phyloP scores from a whole-genome alignment of 2,329 filamentous ascomycete species.

The Colletotrichum musae region DNA sequence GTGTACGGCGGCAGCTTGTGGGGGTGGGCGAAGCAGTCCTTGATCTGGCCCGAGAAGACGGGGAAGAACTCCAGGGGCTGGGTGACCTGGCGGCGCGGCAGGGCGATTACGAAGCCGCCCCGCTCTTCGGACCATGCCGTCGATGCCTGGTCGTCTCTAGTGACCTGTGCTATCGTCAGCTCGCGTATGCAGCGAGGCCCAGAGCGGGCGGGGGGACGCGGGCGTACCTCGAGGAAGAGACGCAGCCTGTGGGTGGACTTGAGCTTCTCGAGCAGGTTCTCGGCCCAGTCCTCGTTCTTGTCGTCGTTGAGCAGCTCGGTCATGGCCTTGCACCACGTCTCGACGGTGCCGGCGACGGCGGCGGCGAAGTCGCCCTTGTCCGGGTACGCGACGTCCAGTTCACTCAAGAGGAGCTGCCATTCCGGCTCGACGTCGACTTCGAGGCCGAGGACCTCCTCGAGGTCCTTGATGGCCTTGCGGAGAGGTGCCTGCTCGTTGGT shows the following conservation, averaged over 20 bases:
- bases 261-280: slow-evolving; percentile 57
- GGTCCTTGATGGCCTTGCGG: slow-evolving; percentile 49
- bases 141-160: slow-evolving; percentile 46
- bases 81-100: slow-evolving; percentile 52
- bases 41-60: slow-evolving; percentile 53
- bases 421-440: slow-evolving; percentile 57
- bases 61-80: slow-evolving; percentile 52
- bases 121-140: slow-evolving; percentile 56
- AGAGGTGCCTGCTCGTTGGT: slow-evolving; percentile 50
- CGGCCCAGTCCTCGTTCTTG: slow-evolving; percentile 56
- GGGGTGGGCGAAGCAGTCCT: slow-evolving; percentile 52
- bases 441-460: slow-evolving; percentile 56
- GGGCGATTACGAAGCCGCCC: slow-evolving; percentile 54
- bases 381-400: slow-evolving; percentile 54
- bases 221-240: slow-evolving; percentile 54
- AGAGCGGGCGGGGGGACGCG: neutral
- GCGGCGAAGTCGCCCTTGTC: slow-evolving; percentile 58
- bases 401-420: slow-evolving; percentile 58
- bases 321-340: slow-evolving; percentile 57
- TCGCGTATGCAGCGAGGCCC: neutral
- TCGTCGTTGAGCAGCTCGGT: slow-evolving; percentile 58
- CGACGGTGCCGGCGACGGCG: slow-evolving; percentile 53
- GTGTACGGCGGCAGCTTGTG: slow-evolving; percentile 31
- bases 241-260: slow-evolving; percentile 47
- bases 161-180: slow-evolving; percentile 38